Evolutionary conservation across 2,329 filamentous ascomycete genomes (phyloP), one percentile per base, ranked within the genome.

Genomic region (Microcyclosporella mali): DNA sequence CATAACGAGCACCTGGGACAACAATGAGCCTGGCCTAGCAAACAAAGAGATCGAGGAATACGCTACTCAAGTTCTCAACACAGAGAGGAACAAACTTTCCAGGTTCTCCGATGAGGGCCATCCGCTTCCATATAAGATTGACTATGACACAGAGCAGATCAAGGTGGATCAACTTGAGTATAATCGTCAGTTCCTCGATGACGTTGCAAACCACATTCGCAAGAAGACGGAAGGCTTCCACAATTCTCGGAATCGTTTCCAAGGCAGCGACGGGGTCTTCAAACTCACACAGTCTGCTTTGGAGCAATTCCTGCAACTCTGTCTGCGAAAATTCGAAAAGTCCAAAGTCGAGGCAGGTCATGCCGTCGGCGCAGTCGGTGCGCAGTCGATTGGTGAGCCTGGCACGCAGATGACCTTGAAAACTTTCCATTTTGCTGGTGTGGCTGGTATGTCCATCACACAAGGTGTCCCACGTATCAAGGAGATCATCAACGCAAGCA

Each of bases 361-460:
- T 60, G 89, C 92, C 4, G 92, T 98, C 0, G 92, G 92, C 50
- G 92, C 92, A 12, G 88, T 97, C 29, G 92, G 92, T 52, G 92
- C 92, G 1, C 92, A 98, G 66, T 97, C 90, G 1, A 98, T 98
- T 56, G 92, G 92, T 68, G 92, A 98, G 61, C 92, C 92, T 0
- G 92, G 92, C 63, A 98, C 92, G 1, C 92, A 98, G 67, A 98
- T 98, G 92, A 98, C 92, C 1, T 71, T 98, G 51, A 97, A 97
- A 70, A 97, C 92, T 62, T 97, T 97, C 80, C 92, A 97, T 84
- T 98, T 98, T 72, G 92, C 92, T 62, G 92, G 92, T 85, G 92
- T 98, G 51, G 92, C 92, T 33, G 90, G 90, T 65, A 97, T 98
- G 92, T 95, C 88, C 76, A 95, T 98, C 62, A 98, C 92, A 0